Conservation (phyloP, 345 rosid species). For the Pugionium cornutum region DNA sequence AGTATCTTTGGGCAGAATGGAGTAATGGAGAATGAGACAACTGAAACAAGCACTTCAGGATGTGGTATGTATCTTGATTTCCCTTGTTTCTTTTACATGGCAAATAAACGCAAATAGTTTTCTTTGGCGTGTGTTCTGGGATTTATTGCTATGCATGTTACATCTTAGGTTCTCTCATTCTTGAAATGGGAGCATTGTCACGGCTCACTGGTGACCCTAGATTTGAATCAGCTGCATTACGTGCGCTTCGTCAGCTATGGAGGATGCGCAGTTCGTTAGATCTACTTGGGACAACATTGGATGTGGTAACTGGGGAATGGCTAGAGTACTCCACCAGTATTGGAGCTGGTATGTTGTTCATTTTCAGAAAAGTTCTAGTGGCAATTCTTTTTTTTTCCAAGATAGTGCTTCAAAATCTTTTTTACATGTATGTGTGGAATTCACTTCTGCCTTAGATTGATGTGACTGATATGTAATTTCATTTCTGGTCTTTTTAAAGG, state of each 20-base stretch:
- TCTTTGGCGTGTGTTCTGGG: constrained; percentile 19
- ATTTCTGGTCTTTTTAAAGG: constrained; percentile 56
- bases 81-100: constrained; percentile 30
- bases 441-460: constrained; percentile 6
- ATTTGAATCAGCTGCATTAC: constrained; percentile 83
- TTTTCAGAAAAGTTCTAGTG: constrained; percentile 2
- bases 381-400: background rate
- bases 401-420: constrained; percentile 1
- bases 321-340: constrained; percentile 88
- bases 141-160: constrained; percentile 25
- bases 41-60: constrained; percentile 96
- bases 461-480: constrained; percentile 17
- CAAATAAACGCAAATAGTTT: background rate
- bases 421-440: constrained; percentile 17
- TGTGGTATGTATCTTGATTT: constrained; percentile 65
- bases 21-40: constrained; percentile 77
- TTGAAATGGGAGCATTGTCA: constrained; percentile 97
- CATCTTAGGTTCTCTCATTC: constrained; percentile 78
- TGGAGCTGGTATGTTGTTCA: constrained; percentile 76
- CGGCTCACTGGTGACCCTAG: constrained; percentile 84
- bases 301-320: constrained; percentile 84
- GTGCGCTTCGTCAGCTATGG: constrained; percentile 89
- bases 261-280: constrained; percentile 93
- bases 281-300: constrained; percentile 82
- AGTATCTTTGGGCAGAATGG: constrained; percentile 79